Base-by-base conservation (phyloP, 2,329 filamentous ascomycete genomes). In the Elsinoe necatrix region DNA sequence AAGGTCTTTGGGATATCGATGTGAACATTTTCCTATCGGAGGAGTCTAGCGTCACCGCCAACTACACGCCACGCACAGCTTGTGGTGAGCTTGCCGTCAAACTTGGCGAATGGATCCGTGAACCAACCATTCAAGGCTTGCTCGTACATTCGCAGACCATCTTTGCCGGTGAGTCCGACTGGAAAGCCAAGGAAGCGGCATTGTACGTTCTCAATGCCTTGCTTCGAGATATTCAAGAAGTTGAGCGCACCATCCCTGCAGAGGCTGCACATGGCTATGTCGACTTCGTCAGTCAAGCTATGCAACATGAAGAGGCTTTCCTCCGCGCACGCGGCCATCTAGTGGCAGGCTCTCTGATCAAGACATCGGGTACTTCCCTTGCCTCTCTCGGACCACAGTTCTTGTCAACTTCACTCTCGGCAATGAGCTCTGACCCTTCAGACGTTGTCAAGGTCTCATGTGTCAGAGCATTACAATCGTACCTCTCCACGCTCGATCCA, bases 1-100 rank as follows among this genome's bases (percentile, higher is more conserved):
- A 96, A 72, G 89, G 88, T 6, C 74, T 98, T 8, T 98, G 93
- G 93, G 89, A 96, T 64, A 89, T 96, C 61, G 93, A 98, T 70
- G 87, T 95, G 63, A 97, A 95, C 58, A 80, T 98, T 1, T 98
- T 95, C 71, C 78, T 98, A 47, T 92, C 90, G 0, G 93, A 98
- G 71, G 92, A 97, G 73, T 92, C 89, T 1, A 92, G 90, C 1
- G 87, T 96, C 16, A 95, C 90, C 11, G 88, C 91, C 29, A 97
- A 97, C 70, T 98, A 97, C 73, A 96, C 93, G 0, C 88, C 93
- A 12, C 84, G 93, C 63, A 95, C 89, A 16, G 93, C 92, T 39
- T 93, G 89, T 61, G 91, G 90, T 50, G 93, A 97, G 68, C 76
- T 98, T 50, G 80, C 95, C 25, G 90, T 95, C 72, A 96, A 95